Evolutionary conservation across 2,329 filamentous ascomycete species (phyloP).

Genomic region (Clonostachys rhizophaga): DNA sequence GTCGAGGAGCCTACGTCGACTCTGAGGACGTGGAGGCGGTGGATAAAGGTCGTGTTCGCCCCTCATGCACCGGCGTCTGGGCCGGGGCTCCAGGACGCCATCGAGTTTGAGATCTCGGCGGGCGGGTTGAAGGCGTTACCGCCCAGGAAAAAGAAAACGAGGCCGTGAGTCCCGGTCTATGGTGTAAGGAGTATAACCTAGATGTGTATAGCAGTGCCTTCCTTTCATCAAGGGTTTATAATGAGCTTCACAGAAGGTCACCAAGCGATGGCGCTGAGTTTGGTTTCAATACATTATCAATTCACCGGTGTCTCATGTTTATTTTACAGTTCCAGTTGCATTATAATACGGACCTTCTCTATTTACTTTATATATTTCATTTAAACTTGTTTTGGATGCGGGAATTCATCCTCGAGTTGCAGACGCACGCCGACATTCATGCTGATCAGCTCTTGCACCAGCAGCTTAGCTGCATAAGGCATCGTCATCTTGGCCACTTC

Average conservation of each 20-base stretch:
- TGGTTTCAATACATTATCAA: too few species aligned
- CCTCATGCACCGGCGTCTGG: conserved; percentile 61
- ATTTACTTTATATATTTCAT: too few species aligned
- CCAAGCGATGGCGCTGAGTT: too few species aligned
- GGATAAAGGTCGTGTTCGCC: conserved; percentile 87
- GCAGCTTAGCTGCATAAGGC: conserved; percentile 93
- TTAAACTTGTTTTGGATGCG: conserved; percentile 40
- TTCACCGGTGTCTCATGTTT: too few species aligned
- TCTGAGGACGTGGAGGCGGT: conserved; percentile 62
- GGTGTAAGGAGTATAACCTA: not conserved
- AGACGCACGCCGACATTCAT: conserved; percentile 98
- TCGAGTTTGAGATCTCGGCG: conserved; percentile 72
- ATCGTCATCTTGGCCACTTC: conserved; percentile 91
- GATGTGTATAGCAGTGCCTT: too few species aligned
- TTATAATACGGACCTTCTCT: too few species aligned
- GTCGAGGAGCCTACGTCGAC: conserved; percentile 36
- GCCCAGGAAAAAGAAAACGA: conserved; percentile 2
- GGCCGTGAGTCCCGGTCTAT: not conserved
- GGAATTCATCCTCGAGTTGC: conserved; percentile 92
- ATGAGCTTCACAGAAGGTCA: too few species aligned
- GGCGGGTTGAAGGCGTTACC: conserved; percentile 48
- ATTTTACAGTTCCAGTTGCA: too few species aligned
- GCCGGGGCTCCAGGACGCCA: conserved; percentile 40
- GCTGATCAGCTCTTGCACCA: conserved; percentile 92
- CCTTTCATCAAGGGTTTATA: too few species aligned